Conservation (phyloP, 495 filamentous ascomycete species). For the Geopyxis carbonaria region DNA sequence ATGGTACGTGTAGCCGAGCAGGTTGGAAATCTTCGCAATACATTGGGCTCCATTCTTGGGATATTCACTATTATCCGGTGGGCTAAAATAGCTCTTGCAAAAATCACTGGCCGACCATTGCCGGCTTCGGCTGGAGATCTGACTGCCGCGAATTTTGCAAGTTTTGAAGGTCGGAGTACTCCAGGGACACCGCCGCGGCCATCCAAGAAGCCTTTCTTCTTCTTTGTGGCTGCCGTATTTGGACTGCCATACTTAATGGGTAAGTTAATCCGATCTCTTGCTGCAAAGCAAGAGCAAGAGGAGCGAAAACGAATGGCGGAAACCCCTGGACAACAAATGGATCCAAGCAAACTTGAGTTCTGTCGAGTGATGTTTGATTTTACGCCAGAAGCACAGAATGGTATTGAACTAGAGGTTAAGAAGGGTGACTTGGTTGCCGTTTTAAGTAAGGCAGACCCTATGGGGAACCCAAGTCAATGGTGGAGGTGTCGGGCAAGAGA, state of each 20-base stretch:
- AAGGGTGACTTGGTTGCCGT: slow-evolving; percentile 95
- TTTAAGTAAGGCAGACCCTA: slow-evolving; percentile 70
- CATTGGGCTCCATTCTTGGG: slow-evolving; percentile 85
- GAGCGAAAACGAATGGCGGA: slow-evolving; percentile 36
- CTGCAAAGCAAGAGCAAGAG: slow-evolving; percentile 66
- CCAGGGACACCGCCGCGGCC: slow-evolving; percentile 41
- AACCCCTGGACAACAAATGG: slow-evolving; percentile 35
- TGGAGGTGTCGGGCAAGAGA: slow-evolving; percentile 92
- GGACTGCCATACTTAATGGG: slow-evolving; percentile 90
- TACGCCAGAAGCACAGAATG: slow-evolving; percentile 50
- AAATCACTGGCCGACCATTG: slow-evolving; percentile 80
- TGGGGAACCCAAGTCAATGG: slow-evolving; percentile 87
- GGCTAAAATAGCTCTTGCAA: slow-evolving; percentile 76
- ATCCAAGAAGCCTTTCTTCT: slow-evolving; percentile 82
- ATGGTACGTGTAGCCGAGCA: slow-evolving; percentile 98
- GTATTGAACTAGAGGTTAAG: slow-evolving; percentile 77
- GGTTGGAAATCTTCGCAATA: slow-evolving; percentile 79
- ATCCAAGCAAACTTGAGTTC: slow-evolving; percentile 83
- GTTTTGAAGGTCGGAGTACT: slow-evolving; percentile 53
- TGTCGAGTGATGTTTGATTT: slow-evolving; percentile 91
- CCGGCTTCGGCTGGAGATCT: slow-evolving; percentile 73
- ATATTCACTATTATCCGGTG: slow-evolving; percentile 93
- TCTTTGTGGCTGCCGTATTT: slow-evolving; percentile 89
- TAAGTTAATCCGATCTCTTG: slow-evolving; percentile 74
- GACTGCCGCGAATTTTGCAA: slow-evolving; percentile 75